Evolutionary conservation across 371 early-diverging fungal genomes (phyloP).

Genomic region (Apophysomyces elegans): DNA sequence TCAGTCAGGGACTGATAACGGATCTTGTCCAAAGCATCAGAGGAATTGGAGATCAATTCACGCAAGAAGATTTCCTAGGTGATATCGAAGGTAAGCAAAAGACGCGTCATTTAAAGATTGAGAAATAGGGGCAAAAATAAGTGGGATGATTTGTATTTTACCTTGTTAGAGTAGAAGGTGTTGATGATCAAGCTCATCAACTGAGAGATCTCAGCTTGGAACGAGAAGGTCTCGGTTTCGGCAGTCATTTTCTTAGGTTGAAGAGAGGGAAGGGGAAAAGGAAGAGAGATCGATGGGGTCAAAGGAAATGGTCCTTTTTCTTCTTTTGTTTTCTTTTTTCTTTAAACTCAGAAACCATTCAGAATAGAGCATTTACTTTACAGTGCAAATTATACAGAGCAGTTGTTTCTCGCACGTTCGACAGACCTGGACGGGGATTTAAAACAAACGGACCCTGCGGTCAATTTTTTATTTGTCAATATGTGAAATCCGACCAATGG

Average conservation of each 20-base stretch:
- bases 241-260: slow-evolving; percentile 29
- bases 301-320: neutral
- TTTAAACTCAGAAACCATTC: slow-evolving; percentile 10
- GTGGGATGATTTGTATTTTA: slow-evolving; percentile 15
- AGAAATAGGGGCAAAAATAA: neutral
- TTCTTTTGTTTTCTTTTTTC: slow-evolving; percentile 9
- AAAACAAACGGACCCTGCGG: neutral
- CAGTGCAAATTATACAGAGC: slow-evolving; percentile 2
- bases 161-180: slow-evolving; percentile 59
- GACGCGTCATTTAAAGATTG: too few species aligned
- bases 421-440: neutral
- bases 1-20: slow-evolving; percentile 65
- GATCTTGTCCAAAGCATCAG: slow-evolving; percentile 89
- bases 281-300: neutral
- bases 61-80: slow-evolving; percentile 80
- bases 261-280: slow-evolving; percentile 26
- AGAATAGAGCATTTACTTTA: neutral
- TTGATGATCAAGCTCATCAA: slow-evolving; percentile 89
- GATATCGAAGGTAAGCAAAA: neutral
- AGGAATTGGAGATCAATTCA: slow-evolving; percentile 87
- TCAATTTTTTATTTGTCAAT: too few species aligned
- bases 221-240: slow-evolving; percentile 76
- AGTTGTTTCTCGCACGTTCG: slow-evolving; percentile 6
- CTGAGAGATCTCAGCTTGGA: slow-evolving; percentile 95
- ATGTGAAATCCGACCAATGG: too few species aligned